These are phyloP conservation scores for Botrytis hyacinthi DNA, from an alignment of 2,329 filamentous ascomycete species.

Conservation along the genomic window DNA sequence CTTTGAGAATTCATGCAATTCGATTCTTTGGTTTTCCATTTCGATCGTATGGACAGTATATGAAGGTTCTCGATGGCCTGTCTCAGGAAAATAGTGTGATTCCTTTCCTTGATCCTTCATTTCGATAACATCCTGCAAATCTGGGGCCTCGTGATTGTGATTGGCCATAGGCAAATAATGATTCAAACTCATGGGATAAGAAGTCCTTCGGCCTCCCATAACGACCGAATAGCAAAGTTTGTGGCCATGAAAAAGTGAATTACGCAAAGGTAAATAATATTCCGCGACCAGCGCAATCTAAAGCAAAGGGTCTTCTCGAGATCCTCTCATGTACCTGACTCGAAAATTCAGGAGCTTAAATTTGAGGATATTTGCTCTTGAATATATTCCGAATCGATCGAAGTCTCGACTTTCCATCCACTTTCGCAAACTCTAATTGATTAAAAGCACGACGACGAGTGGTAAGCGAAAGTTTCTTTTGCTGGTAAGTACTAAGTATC, in stretches of 20 bases:
- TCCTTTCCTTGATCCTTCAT: background rate
- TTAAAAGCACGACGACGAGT: background rate
- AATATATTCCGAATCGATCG: background rate
- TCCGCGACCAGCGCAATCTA: background rate
- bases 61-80: background rate
- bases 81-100: background rate
- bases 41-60: background rate
- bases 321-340: background rate
- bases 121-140: background rate
- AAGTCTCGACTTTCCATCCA: background rate
- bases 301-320: background rate
- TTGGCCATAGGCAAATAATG: background rate
- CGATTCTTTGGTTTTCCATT: background rate
- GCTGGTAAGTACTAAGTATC: no score
- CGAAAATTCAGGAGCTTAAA: background rate
- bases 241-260: background rate
- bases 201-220: background rate
- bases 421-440: conserved; percentile 7
- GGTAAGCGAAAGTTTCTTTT: background rate
- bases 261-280: background rate
- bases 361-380: background rate
- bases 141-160: background rate
- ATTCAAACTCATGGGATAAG: background rate
- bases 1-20: background rate
- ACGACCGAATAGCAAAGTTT: background rate